These are phyloP conservation scores for Cantharellus cinnabarinus DNA, from an alignment of 768 basidiomycete genomes.

Conservation along the genomic window DNA sequence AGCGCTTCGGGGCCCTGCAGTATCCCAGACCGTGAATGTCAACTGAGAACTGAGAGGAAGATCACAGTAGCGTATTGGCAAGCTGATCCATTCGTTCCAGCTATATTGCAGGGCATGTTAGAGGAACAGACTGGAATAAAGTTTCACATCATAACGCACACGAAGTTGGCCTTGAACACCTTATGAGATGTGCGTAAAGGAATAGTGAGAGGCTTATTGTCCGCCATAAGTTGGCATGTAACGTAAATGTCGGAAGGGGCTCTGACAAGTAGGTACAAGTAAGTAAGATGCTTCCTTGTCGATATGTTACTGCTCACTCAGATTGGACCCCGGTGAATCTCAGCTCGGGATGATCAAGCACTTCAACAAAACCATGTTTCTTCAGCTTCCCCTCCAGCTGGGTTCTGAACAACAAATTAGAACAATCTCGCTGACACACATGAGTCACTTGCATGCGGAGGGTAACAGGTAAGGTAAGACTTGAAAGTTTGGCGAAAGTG, in stretches of 20 bases:
- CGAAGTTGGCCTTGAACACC: conserved; percentile 67
- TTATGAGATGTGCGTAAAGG: conserved; percentile 86
- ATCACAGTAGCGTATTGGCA: conserved; percentile 87
- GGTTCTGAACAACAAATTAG: conserved; percentile 27
- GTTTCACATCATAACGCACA: conserved; percentile 23
- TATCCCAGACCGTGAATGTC: conserved; percentile 92
- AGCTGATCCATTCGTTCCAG: conserved; percentile 90
- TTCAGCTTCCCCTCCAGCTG: conserved; percentile 70
- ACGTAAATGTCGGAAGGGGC: conserved; percentile 84
- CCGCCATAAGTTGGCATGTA: conserved; percentile 76
- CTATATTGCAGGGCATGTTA: conserved; percentile 19
- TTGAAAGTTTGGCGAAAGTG: conserved; percentile 78
- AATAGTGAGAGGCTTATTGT: conserved; percentile 83
- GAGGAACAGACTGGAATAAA: neutral
- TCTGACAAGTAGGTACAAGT: conserved; percentile 22
- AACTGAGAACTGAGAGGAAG: conserved; percentile 78
- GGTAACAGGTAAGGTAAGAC: conserved; percentile 73
- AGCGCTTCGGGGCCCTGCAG: conserved; percentile 59
- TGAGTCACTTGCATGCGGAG: conserved; percentile 45
- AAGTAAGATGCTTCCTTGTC: conserved; percentile 4
- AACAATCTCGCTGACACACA: neutral
- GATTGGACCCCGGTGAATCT: conserved; percentile 69
- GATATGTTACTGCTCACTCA: conserved; percentile 28
- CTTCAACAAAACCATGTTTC: conserved; percentile 50
- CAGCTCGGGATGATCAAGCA: conserved; percentile 66